These are phyloP conservation scores for Lodderomyces orthopsilosis DNA, from an alignment of 1,139 yeast genomes.

Conservation along the genomic window DNA sequence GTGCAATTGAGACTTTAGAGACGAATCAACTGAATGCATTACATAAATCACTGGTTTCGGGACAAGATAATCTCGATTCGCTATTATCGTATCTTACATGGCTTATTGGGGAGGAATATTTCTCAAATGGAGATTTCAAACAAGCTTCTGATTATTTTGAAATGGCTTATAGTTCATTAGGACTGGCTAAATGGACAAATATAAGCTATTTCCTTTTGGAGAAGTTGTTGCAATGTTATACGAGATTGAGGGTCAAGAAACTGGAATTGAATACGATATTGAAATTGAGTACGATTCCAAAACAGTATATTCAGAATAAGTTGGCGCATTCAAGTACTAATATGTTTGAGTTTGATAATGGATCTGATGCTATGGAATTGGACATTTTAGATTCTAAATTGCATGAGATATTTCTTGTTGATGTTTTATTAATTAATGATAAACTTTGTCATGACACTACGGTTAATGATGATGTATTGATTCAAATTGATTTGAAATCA, in stretches of 20 bases:
- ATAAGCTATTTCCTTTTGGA: slow-evolving; percentile 12
- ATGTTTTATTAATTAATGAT: slow-evolving; percentile 15
- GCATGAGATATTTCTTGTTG: slow-evolving; percentile 15
- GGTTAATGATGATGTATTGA: slow-evolving; percentile 19
- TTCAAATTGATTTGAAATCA: slow-evolving; percentile 20
- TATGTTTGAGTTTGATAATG: not conserved
- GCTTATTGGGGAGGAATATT: slow-evolving; percentile 48
- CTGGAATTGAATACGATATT: slow-evolving; percentile 12
- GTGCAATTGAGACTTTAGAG: slow-evolving; percentile 28
- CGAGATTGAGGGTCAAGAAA: slow-evolving; percentile 4
- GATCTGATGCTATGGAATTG: slow-evolving; percentile 4
- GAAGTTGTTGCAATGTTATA: slow-evolving; percentile 15
- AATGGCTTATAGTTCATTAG: slow-evolving; percentile 11
- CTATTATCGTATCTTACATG: slow-evolving; percentile 35
- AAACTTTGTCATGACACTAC: slow-evolving; percentile 12
- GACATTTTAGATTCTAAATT: slow-evolving; percentile 12
- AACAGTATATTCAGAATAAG: not conserved
- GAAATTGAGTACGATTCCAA: slow-evolving; percentile 11
- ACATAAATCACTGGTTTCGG: slow-evolving; percentile 8
- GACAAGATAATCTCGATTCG: slow-evolving; percentile 9
- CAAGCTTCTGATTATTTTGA: slow-evolving; percentile 14
- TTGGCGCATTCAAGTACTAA: slow-evolving; percentile 2
- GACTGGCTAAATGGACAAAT: slow-evolving; percentile 9
- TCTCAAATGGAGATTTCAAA: slow-evolving; percentile 5
- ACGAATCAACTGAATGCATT: slow-evolving; percentile 10